These are phyloP conservation scores for Metschnikowia santaceciliae DNA, from an alignment of 805 yeast genomes.

Conservation along the genomic window DNA sequence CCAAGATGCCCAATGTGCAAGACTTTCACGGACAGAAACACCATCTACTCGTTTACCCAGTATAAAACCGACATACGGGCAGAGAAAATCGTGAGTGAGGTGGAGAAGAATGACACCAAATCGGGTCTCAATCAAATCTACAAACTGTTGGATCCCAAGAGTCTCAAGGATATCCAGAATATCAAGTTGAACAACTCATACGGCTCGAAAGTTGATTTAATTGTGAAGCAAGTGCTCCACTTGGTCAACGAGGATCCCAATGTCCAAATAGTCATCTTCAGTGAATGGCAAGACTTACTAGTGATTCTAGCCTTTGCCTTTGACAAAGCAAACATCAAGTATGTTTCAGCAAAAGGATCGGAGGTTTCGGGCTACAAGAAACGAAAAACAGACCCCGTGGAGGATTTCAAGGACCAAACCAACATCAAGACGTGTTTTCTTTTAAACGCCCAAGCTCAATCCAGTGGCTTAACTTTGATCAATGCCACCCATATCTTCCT, in stretches of 20 bases:
- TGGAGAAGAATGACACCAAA: background rate
- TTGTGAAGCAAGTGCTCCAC: conserved; percentile 67
- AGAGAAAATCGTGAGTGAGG: conserved; percentile 24
- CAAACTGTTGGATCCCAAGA: conserved; percentile 39
- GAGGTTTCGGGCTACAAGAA: conserved; percentile 6
- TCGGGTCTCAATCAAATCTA: conserved; percentile 28
- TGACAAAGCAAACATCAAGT: conserved; percentile 50
- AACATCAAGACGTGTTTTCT: conserved; percentile 75
- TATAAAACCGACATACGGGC: conserved; percentile 51
- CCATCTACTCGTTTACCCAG: conserved; percentile 68
- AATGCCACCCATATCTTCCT: conserved; percentile 91
- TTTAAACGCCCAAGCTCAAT: conserved; percentile 79
- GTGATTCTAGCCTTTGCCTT: conserved; percentile 65
- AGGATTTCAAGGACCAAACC: conserved; percentile 54
- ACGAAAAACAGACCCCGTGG: conserved; percentile 29
- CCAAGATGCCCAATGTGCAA: conserved; percentile 82
- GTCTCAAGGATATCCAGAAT: conserved; percentile 42
- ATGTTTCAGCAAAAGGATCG: conserved; percentile 51
- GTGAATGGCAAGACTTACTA: conserved; percentile 83
- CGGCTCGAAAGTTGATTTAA: conserved; percentile 85
- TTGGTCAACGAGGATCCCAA: conserved; percentile 52
- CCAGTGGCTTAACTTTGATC: conserved; percentile 85
- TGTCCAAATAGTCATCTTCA: conserved; percentile 81
- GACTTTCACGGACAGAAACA: conserved; percentile 40
- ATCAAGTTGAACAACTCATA: conserved; percentile 40